These are phyloP conservation scores for Daldinia sp. DNA, from an alignment of 2,329 filamentous ascomycete genomes.

Conservation along the genomic window DNA sequence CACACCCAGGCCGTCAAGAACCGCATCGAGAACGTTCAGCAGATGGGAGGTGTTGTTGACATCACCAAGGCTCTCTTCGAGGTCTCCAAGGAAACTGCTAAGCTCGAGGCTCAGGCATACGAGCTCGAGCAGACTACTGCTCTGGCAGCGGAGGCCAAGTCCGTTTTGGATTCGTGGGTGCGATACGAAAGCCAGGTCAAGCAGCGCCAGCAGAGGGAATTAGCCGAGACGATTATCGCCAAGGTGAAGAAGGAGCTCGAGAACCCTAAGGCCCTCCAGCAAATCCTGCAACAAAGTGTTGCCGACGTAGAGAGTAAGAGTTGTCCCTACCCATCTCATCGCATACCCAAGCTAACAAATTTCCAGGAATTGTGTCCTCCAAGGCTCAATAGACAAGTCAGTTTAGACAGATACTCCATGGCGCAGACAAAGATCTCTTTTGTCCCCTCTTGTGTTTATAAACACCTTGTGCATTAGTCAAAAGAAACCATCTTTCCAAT, in stretches of 20 bases:
- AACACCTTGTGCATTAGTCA: constrained; percentile 72
- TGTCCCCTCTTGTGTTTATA: constrained; percentile 67
- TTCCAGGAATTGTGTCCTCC: constrained; percentile 70
- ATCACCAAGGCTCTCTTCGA: constrained; percentile 97
- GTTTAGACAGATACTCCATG: constrained; percentile 50
- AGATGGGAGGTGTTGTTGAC: constrained; percentile 93
- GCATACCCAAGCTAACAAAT: constrained; percentile 51
- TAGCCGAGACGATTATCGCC: constrained; percentile 90
- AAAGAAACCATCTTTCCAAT: constrained; percentile 51
- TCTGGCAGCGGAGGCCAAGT: constrained; percentile 91
- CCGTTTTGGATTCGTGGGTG: constrained; percentile 97
- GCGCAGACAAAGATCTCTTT: constrained; percentile 61
- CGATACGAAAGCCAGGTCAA: constrained; percentile 99
- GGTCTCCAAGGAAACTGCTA: constrained; percentile 99
- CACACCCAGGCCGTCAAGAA: constrained; percentile 96
- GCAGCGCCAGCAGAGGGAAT: constrained; percentile 97
- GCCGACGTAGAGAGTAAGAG: constrained; percentile 90
- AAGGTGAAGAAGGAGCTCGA: constrained; percentile 99
- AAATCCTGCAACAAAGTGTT: constrained; percentile 97
- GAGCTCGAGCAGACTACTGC: constrained; percentile 97
- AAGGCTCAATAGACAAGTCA: constrained; percentile 70
- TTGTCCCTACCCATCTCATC: neutral
- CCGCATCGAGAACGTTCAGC: constrained; percentile 93
- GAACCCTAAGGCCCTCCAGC: constrained; percentile 96
- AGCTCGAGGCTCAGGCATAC: constrained; percentile 94